Base-by-base conservation (phyloP, 768 basidiomycete genomes). In the Lactifluus pinguis region DNA sequence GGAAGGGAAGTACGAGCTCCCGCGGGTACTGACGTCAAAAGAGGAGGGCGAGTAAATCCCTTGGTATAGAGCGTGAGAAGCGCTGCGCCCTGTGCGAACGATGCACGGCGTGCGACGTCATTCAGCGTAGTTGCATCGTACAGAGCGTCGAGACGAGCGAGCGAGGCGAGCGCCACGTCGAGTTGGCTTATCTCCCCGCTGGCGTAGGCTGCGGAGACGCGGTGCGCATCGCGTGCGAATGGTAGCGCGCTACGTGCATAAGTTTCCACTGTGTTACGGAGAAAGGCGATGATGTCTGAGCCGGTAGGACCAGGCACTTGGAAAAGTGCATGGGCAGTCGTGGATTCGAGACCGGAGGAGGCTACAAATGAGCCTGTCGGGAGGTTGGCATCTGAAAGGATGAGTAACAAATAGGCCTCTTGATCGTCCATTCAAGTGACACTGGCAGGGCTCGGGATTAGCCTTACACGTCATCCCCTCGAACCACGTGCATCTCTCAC, bases 311-410 rank as follows among this genome's bases (percentile, higher is more conserved):
- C 73, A 8, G 61, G 53, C 6, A 41, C 51, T 65, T 65, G 1
- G 78, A 68, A 15, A 76, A 95, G 89, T 0, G 93, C 97, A 70
- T 99, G 97, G 30, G 88, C 86, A 44, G 83, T 74, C 70, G 84
- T 94, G 5, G 93, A 92, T 69, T 99, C 95, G 61, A 98, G 80
- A 1, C 95, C 95, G 2, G 91, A 83, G 1, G 94, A 97, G 0
- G 95, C 91, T 60, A 98, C 91, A 72, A 99, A 99, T 1, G 95
- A 88, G 39, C 97, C 97, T 0, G 95, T 98, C 2, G 97, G 97
- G 3, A 99, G 84, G 72, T 95, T 98, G 63, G 91, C 89, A 75
- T 95, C 93, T 0, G 90, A 81, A 47, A 95, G 80, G 39, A 95
- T 78, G 42, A 94, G 81, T 17, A 92, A 77, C 34, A 92, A 73